These are phyloP conservation scores for Angophora floribunda DNA, from an alignment of 345 rosid species.

Conservation along the genomic window DNA sequence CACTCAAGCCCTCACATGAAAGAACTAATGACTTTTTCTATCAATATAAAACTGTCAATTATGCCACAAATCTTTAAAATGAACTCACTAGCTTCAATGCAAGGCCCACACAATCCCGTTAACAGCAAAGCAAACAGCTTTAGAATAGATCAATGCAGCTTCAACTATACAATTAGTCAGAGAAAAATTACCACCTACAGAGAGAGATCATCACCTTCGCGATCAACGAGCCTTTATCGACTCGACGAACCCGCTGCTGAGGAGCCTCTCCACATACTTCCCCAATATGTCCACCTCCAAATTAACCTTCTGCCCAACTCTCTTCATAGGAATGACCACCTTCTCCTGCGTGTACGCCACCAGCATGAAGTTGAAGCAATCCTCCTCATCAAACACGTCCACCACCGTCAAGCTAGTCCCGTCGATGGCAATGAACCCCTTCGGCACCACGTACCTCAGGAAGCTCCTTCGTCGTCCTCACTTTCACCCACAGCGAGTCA, in stretches of 20 bases:
- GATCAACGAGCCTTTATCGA: slow-evolving; percentile 17
- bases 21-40: neutral
- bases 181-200: neutral
- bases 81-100: neutral
- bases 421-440: slow-evolving; percentile 82
- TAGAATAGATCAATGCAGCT: neutral
- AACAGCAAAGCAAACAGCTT: neutral
- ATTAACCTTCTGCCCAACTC: slow-evolving; percentile 75
- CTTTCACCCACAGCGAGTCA: slow-evolving; percentile 86
- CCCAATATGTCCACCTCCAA: slow-evolving; percentile 91
- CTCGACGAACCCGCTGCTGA: slow-evolving; percentile 42
- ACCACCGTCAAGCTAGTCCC: slow-evolving; percentile 93
- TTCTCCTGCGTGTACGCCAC: slow-evolving; percentile 79
- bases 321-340: slow-evolving; percentile 64
- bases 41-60: neutral
- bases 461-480: slow-evolving; percentile 44
- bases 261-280: slow-evolving; percentile 89
- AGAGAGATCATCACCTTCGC: neutral
- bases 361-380: slow-evolving; percentile 77
- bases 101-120: neutral
- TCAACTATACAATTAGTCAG: neutral
- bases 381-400: slow-evolving; percentile 67
- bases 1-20: neutral
- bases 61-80: too few species aligned
- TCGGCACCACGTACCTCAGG: slow-evolving; percentile 68